phyloP scores from a whole-genome alignment of 2,329 filamentous ascomycete species.

The Sclerotiophoma versabilis region DNA sequence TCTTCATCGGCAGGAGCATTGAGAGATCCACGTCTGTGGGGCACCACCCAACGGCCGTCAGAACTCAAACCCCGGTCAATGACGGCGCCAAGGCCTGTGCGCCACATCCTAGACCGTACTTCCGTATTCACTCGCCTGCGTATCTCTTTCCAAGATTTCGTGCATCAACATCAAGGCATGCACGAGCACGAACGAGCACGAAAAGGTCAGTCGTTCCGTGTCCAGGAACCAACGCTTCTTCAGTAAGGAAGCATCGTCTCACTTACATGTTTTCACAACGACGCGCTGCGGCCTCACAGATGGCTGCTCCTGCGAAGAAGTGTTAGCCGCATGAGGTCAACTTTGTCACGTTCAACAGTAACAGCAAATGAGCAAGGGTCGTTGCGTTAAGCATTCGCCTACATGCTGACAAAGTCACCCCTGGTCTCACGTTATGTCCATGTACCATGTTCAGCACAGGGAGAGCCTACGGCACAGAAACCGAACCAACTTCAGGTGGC shows the following conservation, averaged over 20 bases:
- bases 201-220: background rate
- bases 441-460: background rate
- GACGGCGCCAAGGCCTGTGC: conserved; percentile 12
- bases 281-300: too few relatives aligned
- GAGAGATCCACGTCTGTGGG: conserved; percentile 8
- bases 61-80: conserved; percentile 7
- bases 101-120: background rate
- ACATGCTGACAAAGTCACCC: background rate
- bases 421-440: background rate
- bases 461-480: background rate
- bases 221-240: too few relatives aligned
- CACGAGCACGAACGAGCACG: background rate
- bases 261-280: background rate
- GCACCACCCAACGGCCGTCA: conserved; percentile 2
- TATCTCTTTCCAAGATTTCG: conserved; percentile 6
- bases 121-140: conserved; percentile 9
- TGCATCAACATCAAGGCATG: background rate
- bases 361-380: background rate
- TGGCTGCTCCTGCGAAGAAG: background rate
- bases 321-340: background rate
- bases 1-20: conserved; percentile 7
- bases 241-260: background rate
- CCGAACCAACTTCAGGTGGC: background rate
- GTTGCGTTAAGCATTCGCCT: background rate
- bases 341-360: background rate